Evolutionary conservation across 495 filamentous ascomycete species (phyloP).

Genomic region (Tuber calosporum): DNA sequence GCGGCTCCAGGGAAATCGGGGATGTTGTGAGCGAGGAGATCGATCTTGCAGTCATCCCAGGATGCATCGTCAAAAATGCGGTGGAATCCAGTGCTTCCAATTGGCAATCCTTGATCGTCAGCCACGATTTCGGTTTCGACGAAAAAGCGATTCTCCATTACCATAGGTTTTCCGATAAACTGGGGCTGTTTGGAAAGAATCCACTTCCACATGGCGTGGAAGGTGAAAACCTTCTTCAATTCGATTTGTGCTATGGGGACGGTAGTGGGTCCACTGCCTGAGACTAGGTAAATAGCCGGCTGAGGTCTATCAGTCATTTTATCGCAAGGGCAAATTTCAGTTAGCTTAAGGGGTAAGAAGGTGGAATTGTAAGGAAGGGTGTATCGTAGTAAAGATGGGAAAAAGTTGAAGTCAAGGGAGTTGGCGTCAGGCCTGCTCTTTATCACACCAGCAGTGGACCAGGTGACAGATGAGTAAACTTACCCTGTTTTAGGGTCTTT

Average conservation of each 20-base stretch:
- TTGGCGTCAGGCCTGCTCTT: background rate
- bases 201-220: slow-evolving; percentile 1
- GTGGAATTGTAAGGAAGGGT: background rate
- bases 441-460: background rate
- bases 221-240: background rate
- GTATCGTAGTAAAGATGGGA: background rate
- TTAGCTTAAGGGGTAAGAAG: background rate
- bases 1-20: slow-evolving; percentile 1
- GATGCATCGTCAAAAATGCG: slow-evolving; percentile 1
- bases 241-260: background rate
- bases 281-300: background rate
- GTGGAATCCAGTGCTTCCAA: background rate
- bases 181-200: background rate
- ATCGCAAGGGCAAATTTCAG: background rate
- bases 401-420: background rate
- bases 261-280: background rate
- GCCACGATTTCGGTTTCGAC: slow-evolving; percentile 1
- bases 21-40: background rate
- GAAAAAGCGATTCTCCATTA: background rate
- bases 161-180: background rate
- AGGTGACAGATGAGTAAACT: background rate
- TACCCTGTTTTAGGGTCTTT: background rate
- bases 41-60: slow-evolving; percentile 1
- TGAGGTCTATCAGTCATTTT: background rate
- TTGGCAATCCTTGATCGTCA: background rate